Base-by-base conservation (phyloP, 768 basidiomycete genomes). In the Cystofilobasidium ferigula region DNA sequence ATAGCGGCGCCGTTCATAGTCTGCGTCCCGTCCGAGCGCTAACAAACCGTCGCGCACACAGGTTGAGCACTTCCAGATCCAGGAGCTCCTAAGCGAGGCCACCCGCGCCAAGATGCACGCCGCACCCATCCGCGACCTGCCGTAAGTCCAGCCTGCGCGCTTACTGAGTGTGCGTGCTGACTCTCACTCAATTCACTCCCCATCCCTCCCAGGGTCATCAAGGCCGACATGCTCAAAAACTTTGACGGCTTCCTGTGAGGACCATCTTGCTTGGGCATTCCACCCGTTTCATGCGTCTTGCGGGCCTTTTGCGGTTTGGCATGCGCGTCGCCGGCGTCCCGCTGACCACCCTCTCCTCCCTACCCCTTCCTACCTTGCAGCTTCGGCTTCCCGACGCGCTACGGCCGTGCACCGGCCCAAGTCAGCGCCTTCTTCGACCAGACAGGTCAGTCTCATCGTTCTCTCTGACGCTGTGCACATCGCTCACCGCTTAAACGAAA, bases 31-130 rank as follows among this genome's bases (percentile, higher is more conserved):
- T 56, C 12, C n/a, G n/a, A n/a, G n/a, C n/a, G n/a, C n/a, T n/a
- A n/a, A n/a, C n/a, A n/a, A n/a, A n/a, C n/a, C n/a, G n/a, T n/a
- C n/a, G n/a, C n/a, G n/a, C n/a, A n/a, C n/a, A n/a, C n/a, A n/a
- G 28, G 51, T 54, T 28, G 20, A 54, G 51, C 51, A 54, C 51
- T 61, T 35, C 30, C 60, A 68, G 56, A 48, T 68, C 57, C 40
- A 62, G 48, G 67, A 68, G 67, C 62, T 61, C 32, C 67, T 68
- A 14, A 35, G 54, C 30, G 61, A 62, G 57, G 67, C 62, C 24
- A 57, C 62, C 26, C 54, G 57, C 14, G 53, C 67, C 57, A 68
- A 68, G 61, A 68, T 68, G 67, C 28, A 24, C 4, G 30, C 30
- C 22, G 54, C 26, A 2, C 12, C 24, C 12, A 51, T 24, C 57